phyloP scores from a whole-genome alignment of 1,139 yeast species.

The Pichia sp. region DNA sequence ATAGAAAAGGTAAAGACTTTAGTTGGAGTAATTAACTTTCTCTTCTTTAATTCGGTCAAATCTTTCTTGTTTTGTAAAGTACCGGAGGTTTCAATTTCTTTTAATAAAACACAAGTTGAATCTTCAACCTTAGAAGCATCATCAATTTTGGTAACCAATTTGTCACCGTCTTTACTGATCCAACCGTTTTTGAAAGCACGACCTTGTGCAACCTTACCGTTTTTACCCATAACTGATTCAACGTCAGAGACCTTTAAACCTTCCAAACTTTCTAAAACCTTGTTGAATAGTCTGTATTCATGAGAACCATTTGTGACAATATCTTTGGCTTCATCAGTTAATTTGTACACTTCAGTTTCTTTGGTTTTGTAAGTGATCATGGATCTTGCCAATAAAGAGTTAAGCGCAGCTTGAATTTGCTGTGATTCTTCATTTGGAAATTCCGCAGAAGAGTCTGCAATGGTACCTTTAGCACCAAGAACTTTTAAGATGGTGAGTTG shows the following conservation, averaged over 20 bases:
- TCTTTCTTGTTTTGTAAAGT: constrained; percentile 44
- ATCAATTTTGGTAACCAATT: constrained; percentile 48
- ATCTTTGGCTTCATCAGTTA: constrained; percentile 78
- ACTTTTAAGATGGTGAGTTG: constrained; percentile 51
- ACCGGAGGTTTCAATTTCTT: constrained; percentile 51
- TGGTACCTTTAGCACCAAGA: constrained; percentile 49
- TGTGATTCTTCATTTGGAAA: constrained; percentile 48
- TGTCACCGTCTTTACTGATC: constrained; percentile 82
- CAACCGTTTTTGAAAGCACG: constrained; percentile 98
- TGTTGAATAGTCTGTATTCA: constrained; percentile 73
- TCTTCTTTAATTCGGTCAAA: constrained; percentile 80
- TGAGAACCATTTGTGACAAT: constrained; percentile 80
- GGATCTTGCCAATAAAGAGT: constrained; percentile 76
- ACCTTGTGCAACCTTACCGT: constrained; percentile 91
- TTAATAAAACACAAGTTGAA: constrained; percentile 56
- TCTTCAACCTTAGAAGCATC: constrained; percentile 46
- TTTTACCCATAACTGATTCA: constrained; percentile 63
- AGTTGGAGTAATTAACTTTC: constrained; percentile 70
- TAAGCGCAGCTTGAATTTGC: constrained; percentile 65
- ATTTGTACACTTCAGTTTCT: constrained; percentile 69
- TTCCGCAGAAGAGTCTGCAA: constrained; percentile 53
- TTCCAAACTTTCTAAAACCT: constrained; percentile 66
- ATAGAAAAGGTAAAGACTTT: constrained; percentile 73
- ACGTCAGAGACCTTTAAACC: constrained; percentile 82
- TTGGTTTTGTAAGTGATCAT: constrained; percentile 70